phyloP scores from a whole-genome alignment of 768 basidiomycete species.

The Naganishia friedmannii region DNA sequence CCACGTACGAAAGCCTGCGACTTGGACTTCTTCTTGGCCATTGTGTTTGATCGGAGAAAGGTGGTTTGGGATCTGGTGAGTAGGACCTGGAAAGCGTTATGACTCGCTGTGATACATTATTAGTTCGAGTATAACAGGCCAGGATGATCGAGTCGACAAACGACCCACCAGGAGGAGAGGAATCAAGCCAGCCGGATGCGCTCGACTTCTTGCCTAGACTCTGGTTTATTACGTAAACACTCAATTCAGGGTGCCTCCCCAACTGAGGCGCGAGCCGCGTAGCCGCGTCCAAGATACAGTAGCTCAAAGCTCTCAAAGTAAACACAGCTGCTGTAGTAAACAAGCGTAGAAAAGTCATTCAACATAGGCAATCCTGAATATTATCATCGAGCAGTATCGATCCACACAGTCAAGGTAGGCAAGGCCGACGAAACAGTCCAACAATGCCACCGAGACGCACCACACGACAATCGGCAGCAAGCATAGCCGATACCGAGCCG shows the following conservation, averaged over 20 bases:
- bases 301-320: constrained; percentile 6
- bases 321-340: not conserved
- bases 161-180: not conserved
- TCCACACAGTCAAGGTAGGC: not conserved
- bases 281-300: too few relatives aligned
- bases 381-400: not conserved
- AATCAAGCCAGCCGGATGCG: not conserved
- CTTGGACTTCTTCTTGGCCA: constrained; percentile 51
- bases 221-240: not conserved
- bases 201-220: not conserved
- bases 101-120: not conserved
- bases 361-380: constrained; percentile 1
- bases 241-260: not conserved
- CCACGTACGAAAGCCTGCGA: constrained; percentile 46
- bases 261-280: too few relatives aligned
- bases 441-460: constrained; percentile 31
- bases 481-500: not conserved
- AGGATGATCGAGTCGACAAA: not conserved
- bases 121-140: not conserved
- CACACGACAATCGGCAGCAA: constrained; percentile 20
- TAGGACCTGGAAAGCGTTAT: not conserved
- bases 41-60: constrained; percentile 14
- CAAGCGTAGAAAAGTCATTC: constrained; percentile 23
- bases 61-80: not conserved
- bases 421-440: not conserved